Base-by-base conservation (phyloP, 345 rosid species). In the Sisymbrium irio region DNA sequence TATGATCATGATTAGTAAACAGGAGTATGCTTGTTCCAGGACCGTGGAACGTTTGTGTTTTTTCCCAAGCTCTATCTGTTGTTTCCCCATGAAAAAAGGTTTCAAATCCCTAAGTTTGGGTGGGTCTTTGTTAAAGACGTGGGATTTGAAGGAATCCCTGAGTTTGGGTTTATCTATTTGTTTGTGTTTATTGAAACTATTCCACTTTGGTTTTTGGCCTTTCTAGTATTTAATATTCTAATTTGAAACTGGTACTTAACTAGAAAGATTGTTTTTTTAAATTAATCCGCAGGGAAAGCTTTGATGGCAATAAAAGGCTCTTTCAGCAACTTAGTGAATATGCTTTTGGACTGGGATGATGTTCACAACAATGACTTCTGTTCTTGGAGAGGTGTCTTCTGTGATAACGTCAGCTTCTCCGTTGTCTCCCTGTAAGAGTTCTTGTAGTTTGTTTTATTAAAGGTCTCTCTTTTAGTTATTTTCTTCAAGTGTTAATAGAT, bases 361-460 rank as follows among this genome's bases (percentile, higher is more conserved):
- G 84, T 53, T 10, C 89, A 82, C 73, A 83, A 77, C 71, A 27
- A 11, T 14, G 94, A 89, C 75, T 81, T 83, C 70, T 95, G 99
- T 69, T 85, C 96, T 1, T 95, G 99, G 99, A 85, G 90, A 30
- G 97, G 99, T 47, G 96, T 95, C 45, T 60, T 51, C 13, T 95
- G 99, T 19, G 96, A 87, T 76, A 92, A 84, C 61, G 14, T 11
- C 56, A 85, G 79, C 71, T 54, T 81, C 61, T 77, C 94, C 9
- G 91, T 90, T 36, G 86, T 84, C 72, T 86, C 97, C 57, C 60
- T 95, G 99, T 92, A 79, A 75, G 93, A 61, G 27, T 39, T 2
- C 5, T 18, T 25, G 6, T 51, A 12, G 9, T n/a, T n/a, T n/a
- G n/a, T n/a, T n/a, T n/a, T 47, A 6, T 39, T 9, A 2, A 18